These are phyloP conservation scores for Diaporthe helianthi DNA, from an alignment of 2,329 filamentous ascomycete species.

Conservation along the genomic window DNA sequence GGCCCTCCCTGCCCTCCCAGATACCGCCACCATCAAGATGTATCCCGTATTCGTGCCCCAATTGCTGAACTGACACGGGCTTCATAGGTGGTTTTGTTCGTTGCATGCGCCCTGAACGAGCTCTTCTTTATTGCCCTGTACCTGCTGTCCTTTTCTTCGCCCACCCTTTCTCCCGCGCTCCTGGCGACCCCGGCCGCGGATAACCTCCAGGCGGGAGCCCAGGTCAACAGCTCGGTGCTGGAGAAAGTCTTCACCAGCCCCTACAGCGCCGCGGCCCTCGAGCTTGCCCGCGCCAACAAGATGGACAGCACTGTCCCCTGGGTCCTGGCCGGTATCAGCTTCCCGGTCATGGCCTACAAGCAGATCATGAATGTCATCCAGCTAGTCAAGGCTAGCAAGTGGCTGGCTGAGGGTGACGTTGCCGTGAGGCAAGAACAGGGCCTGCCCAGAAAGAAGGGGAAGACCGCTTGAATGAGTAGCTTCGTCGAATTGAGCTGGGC, in stretches of 20 bases:
- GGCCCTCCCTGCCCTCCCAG: background rate
- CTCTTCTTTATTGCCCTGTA: constrained; percentile 98
- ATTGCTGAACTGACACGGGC: constrained; percentile 31
- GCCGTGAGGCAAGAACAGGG: constrained; percentile 65
- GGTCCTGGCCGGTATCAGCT: constrained; percentile 81
- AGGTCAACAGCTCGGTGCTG: constrained; percentile 73
- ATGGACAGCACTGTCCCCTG: constrained; percentile 69
- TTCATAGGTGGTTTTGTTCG: constrained; percentile 82
- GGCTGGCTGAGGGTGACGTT: constrained; percentile 91
- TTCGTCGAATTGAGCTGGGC: background rate
- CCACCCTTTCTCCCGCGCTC: constrained; percentile 85
- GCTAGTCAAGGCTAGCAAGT: constrained; percentile 89
- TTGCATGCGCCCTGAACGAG: constrained; percentile 90
- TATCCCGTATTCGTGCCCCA: background rate
- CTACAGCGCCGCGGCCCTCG: constrained; percentile 90
- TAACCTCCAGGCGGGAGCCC: constrained; percentile 70
- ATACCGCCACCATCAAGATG: background rate
- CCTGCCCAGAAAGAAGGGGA: constrained; percentile 54
- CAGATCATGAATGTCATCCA: constrained; percentile 95
- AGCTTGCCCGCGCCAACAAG: constrained; percentile 93
- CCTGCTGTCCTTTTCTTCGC: constrained; percentile 94
- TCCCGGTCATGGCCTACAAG: constrained; percentile 89
- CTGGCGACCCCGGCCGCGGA: constrained; percentile 61
- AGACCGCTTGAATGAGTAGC: constrained; percentile 12
- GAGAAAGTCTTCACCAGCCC: constrained; percentile 84